These are phyloP conservation scores for Dioscorea alata DNA, from an alignment of 106 monocot genomes.

Conservation along the genomic window DNA sequence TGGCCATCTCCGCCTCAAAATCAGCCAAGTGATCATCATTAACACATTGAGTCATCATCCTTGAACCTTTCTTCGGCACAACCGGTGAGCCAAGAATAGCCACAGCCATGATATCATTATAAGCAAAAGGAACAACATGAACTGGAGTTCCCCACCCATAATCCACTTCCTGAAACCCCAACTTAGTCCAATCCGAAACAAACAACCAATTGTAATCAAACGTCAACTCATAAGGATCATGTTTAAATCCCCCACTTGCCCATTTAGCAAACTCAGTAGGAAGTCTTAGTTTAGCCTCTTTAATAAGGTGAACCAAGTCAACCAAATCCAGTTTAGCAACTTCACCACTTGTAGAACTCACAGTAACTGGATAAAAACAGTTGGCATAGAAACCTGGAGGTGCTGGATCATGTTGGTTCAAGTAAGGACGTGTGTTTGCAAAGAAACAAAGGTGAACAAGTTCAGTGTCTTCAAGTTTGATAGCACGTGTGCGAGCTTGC, in stretches of 20 bases:
- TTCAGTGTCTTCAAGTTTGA: slow-evolving; percentile 6
- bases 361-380: slow-evolving; percentile 45
- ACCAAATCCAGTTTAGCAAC: slow-evolving; percentile 12
- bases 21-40: no score
- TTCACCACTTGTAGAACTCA: slow-evolving; percentile 12
- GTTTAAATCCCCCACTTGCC: slow-evolving; percentile 24
- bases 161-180: slow-evolving; percentile 52
- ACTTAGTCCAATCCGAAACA: slow-evolving; percentile 47
- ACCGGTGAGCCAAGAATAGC: slow-evolving; percentile 30
- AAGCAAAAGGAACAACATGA: slow-evolving; percentile 47
- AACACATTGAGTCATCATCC: slow-evolving; percentile 27
- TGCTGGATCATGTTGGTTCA: neutral
- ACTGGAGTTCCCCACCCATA: slow-evolving; percentile 53
- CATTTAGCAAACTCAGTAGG: slow-evolving; percentile 32
- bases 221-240: slow-evolving; percentile 36
- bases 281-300: slow-evolving; percentile 38
- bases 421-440: slow-evolving; percentile 20
- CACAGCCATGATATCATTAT: slow-evolving; percentile 27
- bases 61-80: slow-evolving; percentile 13
- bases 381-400: slow-evolving; percentile 37
- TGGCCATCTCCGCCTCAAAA: no score
- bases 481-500: slow-evolving; percentile 31
- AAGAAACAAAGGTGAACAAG: slow-evolving; percentile 26
- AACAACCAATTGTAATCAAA: slow-evolving; percentile 34
- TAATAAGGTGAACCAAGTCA: slow-evolving; percentile 43